These are phyloP conservation scores for Tuber borchii DNA, from an alignment of 495 filamentous ascomycete genomes.

Conservation along the genomic window DNA sequence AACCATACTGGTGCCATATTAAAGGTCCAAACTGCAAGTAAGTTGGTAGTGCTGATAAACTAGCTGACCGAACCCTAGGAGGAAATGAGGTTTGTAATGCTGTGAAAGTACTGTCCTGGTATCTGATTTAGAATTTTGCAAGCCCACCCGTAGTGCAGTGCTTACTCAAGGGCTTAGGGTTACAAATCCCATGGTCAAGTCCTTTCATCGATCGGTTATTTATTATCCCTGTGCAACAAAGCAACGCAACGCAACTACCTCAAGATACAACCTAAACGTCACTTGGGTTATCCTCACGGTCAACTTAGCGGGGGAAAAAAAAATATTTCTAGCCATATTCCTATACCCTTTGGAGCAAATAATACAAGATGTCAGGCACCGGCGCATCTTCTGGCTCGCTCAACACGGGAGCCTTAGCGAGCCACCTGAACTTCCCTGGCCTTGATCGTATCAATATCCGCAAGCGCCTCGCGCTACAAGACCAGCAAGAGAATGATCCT, in stretches of 20 bases:
- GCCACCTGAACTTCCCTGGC: conserved; percentile 3
- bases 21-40: background rate
- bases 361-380: background rate
- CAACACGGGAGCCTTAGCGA: background rate
- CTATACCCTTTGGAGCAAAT: background rate
- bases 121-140: no score
- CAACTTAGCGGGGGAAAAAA: background rate
- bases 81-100: no score
- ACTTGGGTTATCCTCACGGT: background rate
- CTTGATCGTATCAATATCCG: background rate
- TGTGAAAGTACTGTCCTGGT: no score
- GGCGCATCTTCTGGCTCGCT: background rate
- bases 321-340: background rate
- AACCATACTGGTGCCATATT: background rate
- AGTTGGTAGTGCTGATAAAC: background rate
- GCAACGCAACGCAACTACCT: background rate
- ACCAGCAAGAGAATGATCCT: background rate
- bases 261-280: background rate
- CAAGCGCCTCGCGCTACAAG: background rate
- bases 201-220: background rate
- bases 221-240: background rate
- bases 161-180: conserved; percentile 1
- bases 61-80: no score
- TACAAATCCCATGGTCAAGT: background rate
- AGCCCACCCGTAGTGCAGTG: no score